Conservation (phyloP, 345 rosid species). For the Pistacia vera region DNA sequence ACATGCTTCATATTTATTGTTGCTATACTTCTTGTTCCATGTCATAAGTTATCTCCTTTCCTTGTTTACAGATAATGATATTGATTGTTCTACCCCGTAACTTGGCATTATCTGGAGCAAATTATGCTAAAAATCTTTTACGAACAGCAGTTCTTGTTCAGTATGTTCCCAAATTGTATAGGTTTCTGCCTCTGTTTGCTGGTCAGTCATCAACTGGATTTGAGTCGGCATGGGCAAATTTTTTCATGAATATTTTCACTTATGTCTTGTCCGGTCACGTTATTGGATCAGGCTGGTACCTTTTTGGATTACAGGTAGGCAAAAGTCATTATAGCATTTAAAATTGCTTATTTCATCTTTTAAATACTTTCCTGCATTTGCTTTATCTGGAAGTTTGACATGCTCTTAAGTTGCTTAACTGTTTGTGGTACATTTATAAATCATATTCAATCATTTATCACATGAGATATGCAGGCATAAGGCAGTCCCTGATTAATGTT, state of each 20-base stretch:
- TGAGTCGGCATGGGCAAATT: constrained; percentile 90
- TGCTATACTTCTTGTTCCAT: not conserved
- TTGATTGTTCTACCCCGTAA: constrained; percentile 42
- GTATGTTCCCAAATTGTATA: constrained; percentile 69
- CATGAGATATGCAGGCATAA: not conserved
- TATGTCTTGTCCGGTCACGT: constrained; percentile 75
- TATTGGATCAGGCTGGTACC: constrained; percentile 89
- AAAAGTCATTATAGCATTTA: constrained; percentile 1
- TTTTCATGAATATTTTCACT: constrained; percentile 78
- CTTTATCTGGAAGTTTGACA: not conserved
- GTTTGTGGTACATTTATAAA: not conserved
- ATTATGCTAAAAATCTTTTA: constrained; percentile 64
- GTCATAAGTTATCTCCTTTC: not conserved
- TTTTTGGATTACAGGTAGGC: constrained; percentile 79
- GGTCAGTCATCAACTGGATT: constrained; percentile 80
- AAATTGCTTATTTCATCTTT: constrained; percentile 1
- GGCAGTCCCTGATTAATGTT: not conserved
- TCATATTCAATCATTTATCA: not conserved
- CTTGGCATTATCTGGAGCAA: constrained; percentile 56
- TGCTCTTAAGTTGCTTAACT: not conserved
- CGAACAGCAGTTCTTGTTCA: constrained; percentile 65
- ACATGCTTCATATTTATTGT: constrained; percentile 9
- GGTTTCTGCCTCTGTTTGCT: constrained; percentile 69
- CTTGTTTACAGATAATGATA: constrained; percentile 58
- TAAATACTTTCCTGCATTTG: not conserved